phyloP scores from a whole-genome alignment of 768 basidiomycete genomes.

The Calvatia gigantea region DNA sequence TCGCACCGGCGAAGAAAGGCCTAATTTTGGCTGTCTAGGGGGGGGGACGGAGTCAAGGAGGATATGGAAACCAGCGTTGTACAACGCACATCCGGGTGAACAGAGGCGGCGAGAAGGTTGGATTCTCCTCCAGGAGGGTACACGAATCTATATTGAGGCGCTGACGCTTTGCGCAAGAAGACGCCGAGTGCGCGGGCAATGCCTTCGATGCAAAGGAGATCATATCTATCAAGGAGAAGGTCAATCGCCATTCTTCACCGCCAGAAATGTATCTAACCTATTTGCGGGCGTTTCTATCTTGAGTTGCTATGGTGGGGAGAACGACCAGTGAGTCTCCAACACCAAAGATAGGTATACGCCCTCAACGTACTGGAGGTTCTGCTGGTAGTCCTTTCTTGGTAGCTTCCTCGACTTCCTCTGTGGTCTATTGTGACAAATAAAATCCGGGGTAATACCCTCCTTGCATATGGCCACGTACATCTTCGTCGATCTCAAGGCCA shows the following conservation, averaged over 20 bases:
- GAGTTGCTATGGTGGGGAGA: slow-evolving; percentile 61
- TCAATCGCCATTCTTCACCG: neutral
- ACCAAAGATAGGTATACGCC: neutral
- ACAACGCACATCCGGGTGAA: slow-evolving; percentile 66
- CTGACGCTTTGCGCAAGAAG: slow-evolving; percentile 68
- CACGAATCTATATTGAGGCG: slow-evolving; percentile 73
- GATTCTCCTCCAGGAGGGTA: slow-evolving; percentile 68
- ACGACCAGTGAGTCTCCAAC: slow-evolving; percentile 8
- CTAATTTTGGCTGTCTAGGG: slow-evolving; percentile 75
- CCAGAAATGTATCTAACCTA: slow-evolving; percentile 45
- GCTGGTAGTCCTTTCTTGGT: slow-evolving; percentile 82
- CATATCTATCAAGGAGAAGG: slow-evolving; percentile 60
- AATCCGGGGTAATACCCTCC: neutral
- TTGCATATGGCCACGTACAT: slow-evolving; percentile 52
- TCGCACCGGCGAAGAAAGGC: slow-evolving; percentile 87
- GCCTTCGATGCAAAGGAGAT: slow-evolving; percentile 95
- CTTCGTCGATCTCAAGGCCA: slow-evolving; percentile 96
- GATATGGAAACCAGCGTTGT: neutral
- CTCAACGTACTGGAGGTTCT: slow-evolving; percentile 67
- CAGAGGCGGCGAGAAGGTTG: slow-evolving; percentile 59
- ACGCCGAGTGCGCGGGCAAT: slow-evolving; percentile 82
- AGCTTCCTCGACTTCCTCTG: slow-evolving; percentile 78
- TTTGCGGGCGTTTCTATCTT: slow-evolving; percentile 99
- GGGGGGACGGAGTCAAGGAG: neutral
- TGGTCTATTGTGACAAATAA: slow-evolving; percentile 55